phyloP scores from a whole-genome alignment of 176 grass and related monocot genomes.

The Oryza longistaminata region DNA sequence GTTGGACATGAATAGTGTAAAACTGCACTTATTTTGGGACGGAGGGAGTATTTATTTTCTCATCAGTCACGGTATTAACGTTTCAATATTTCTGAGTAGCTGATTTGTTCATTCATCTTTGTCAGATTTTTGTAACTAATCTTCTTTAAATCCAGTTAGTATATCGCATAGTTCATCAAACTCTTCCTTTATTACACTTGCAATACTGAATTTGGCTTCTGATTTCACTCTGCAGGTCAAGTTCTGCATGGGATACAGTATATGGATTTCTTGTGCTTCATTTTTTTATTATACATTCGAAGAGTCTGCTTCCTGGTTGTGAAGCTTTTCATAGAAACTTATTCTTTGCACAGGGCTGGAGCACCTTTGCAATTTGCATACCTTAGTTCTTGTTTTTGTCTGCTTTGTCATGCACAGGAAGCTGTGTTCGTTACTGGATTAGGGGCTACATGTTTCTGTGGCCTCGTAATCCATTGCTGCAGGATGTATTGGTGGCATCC shows the following conservation, averaged over 20 bases:
- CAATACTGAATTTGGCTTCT: slow-evolving; percentile 9
- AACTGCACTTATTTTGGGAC: too few species aligned
- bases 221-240: slow-evolving; percentile 36
- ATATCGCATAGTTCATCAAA: neutral
- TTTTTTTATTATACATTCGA: slow-evolving; percentile 44
- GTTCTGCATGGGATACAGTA: slow-evolving; percentile 40
- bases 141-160: neutral
- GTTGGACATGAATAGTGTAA: too few species aligned
- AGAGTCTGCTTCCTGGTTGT: slow-evolving; percentile 44
- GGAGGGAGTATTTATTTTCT: neutral
- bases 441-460: neutral
- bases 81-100: neutral
- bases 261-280: slow-evolving; percentile 38
- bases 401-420: slow-evolving; percentile 27
- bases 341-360: slow-evolving; percentile 40
- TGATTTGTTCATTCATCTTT: neutral
- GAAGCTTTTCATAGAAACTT: slow-evolving; percentile 49
- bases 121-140: neutral
- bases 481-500: slow-evolving; percentile 33
- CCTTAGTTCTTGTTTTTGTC: slow-evolving; percentile 13
- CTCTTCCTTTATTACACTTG: neutral
- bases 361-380: slow-evolving; percentile 11
- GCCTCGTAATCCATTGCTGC: slow-evolving; percentile 23
- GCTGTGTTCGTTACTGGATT: slow-evolving; percentile 36
- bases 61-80: neutral